Evolutionary conservation across 2,329 filamentous ascomycete species (phyloP), one percentile per base, ranked within the genome.

Genomic region (Helotiales sp.): DNA sequence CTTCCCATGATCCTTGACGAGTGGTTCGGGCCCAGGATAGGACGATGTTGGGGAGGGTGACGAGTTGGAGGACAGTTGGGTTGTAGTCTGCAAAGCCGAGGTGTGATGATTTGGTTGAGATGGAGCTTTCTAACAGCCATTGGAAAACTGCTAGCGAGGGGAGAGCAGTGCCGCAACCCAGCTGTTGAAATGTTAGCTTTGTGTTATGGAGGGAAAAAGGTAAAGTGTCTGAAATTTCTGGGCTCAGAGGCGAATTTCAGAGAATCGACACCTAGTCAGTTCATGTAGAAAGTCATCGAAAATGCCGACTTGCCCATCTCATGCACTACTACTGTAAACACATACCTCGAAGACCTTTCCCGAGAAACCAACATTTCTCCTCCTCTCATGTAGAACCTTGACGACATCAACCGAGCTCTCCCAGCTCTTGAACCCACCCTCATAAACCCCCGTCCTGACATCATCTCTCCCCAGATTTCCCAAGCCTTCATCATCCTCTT

Each of bases 391-490:
- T 45, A 75, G 50, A 22, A 91, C 87, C 75, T 89, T 91, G 60
- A 92, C 91, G 20, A 96, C 82, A 77, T 96, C 92, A 61, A 93
- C 83, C 67, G 90, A 93, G 79, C 92, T 94, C 80, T 96, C 92
- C 92, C 92, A 96, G 74, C 91, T 94, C 82, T 96, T 96, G 82
- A 95, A 93, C 26, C 92, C 92, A 65, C 92, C 92, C 80, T 96
- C 92, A 79, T 96, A 96, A 67, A 95, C 87, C 61, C 92, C 92
- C 64, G 91, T 91, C 78, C 89, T 91, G 71, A 96, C 89, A 78
- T 96, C 92, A 70, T 91, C 88, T 69, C 85, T 84, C 45, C 87
- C 89, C 40, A 93, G 81, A 1, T 80, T 80, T 7, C 85, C 84
- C 28, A 85, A 76, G 26, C 79, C 79, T 6, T 79, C 75, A 62